Base-by-base conservation (phyloP, 139 green algal genomes). In the Chlorella sp. region DNA sequence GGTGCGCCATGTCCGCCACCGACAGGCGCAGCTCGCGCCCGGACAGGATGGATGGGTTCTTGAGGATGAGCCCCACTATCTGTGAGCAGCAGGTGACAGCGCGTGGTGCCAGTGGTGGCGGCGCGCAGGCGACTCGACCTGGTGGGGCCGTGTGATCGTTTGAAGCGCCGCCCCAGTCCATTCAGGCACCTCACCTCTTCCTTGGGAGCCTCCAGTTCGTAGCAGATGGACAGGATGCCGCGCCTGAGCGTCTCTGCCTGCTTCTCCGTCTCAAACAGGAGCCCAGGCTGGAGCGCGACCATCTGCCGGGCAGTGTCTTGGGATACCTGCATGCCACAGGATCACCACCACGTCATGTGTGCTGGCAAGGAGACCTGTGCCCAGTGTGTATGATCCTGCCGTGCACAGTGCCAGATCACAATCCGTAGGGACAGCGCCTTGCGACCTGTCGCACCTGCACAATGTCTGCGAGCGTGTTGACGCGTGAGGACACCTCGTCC, bases 1-100 rank as follows among this genome's bases (percentile, higher is more conserved):
- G 77, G 74, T 86, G 78, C 34, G 84, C 84, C 29, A 89, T 76
- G 64, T 89, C 84, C 1, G 84, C 80, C 2, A 84, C 78, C 4
- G 73, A 83, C n/a, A 89, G 77, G 20, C 80, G 78, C 73, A 86
- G 74, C 61, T 83, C 61, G 26, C 78, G 71, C 14, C 84, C 84
- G 67, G 86, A 80, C 74, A 89, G 77, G 29, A 89, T 50, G 22
- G 67, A 78, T 49, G 76, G 80, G 69, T 89, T 89, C 51, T 74
- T 70, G 14, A 89, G 59, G 51, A 89, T 85, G 22, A 89, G 77
- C 1, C 80, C 72, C 17, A 89, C 80, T 27, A 85, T 74, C 80
- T 80, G 62, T n/a, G n/a, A n/a, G n/a, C n/a, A n/a, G n/a, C n/a
- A n/a, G n/a, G n/a, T n/a, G n/a, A n/a, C n/a, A n/a, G n/a, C n/a